Evolutionary conservation across 2,329 filamentous ascomycete genomes (phyloP), one percentile per base, ranked within the genome.

Genomic region (Ophiosphaerella korrae): DNA sequence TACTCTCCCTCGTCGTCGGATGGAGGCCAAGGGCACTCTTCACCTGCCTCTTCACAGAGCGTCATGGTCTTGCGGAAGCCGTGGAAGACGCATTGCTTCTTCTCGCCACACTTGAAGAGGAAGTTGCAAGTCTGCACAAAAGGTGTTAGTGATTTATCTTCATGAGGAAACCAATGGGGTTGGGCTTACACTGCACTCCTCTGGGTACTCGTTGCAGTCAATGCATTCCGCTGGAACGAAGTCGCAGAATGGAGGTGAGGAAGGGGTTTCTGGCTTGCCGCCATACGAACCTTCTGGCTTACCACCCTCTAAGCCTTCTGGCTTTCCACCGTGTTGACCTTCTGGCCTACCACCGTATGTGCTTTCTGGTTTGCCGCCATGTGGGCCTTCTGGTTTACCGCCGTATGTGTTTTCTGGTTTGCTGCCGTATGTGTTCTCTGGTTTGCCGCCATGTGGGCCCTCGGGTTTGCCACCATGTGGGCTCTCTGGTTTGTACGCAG

Each of bases 71-170:
- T 23, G n/a, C 31, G 31, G 38, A 48, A 37, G 23, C 45, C 45
- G 32, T 31, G 38, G 32, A 42, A 48, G 31, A n/a, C 24, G 38
- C 57, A 57, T 38, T 45, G 53, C 44, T 45, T 50, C 51, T 55
- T 57, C 31, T 45, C 34, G 38, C 57, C 52, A 26, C 54, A 59
- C 7, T 31, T 40, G 29, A 50, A 55, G 41, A 47, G 31, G 42
- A 49, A 58, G 32, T 48, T 47, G 33, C 45, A 49, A 52, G 32
- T 42, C 45, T 48, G 32, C 18, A 21, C 18, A 21, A 21, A 29
- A n/a, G 18, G 29, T 33, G 13, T 45, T n/a, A 45, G 43, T 18
- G 31, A 1, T 8, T 32, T 3, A 16, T 32, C 34, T 31, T 31
- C 11, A 41, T 23, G 7, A 38, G n/a, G n/a, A 12, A 24, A 9